Conservation (phyloP, 2,329 filamentous ascomycete genomes). For the Sclerotiophoma versabilis region DNA sequence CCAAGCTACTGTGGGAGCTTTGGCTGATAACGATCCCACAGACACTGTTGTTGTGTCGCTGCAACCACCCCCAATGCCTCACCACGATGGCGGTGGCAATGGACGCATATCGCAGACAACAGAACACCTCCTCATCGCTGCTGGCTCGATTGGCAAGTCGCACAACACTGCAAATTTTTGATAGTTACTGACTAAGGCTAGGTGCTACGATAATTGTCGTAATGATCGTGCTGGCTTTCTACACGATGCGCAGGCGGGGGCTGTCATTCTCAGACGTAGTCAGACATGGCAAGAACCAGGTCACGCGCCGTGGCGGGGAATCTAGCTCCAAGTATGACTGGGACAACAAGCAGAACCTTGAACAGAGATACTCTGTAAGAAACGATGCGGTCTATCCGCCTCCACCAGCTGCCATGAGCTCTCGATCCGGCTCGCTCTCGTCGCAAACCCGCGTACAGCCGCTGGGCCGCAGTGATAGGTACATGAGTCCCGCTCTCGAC, state of each 20-base stretch:
- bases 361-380: conserved; percentile 35
- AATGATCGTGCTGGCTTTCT: conserved; percentile 45
- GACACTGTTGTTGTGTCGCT: conserved; percentile 37
- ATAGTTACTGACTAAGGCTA: conserved; percentile 28
- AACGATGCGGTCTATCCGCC: conserved; percentile 37
- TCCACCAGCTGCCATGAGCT: conserved; percentile 24
- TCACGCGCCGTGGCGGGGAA: conserved; percentile 31
- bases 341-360: conserved; percentile 36
- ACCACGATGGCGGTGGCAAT: conserved; percentile 23
- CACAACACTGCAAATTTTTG: background rate
- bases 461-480: conserved; percentile 41
- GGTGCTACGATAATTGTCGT: conserved; percentile 50
- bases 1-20: conserved; percentile 21
- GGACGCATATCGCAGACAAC: conserved; percentile 46
- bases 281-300: conserved; percentile 32
- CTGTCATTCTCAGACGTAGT: conserved; percentile 41
- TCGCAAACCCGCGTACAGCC: conserved; percentile 40
- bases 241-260: conserved; percentile 49
- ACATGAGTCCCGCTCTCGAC: background rate
- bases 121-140: conserved; percentile 51
- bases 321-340: conserved; percentile 32
- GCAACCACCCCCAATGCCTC: conserved; percentile 25
- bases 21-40: conserved; percentile 33
- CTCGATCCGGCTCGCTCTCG: conserved; percentile 37
- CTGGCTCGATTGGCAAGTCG: conserved; percentile 49